Evolutionary conservation across 169 alveolate species (phyloP).

Genomic region (Plasmodium billcollinsi): DNA sequence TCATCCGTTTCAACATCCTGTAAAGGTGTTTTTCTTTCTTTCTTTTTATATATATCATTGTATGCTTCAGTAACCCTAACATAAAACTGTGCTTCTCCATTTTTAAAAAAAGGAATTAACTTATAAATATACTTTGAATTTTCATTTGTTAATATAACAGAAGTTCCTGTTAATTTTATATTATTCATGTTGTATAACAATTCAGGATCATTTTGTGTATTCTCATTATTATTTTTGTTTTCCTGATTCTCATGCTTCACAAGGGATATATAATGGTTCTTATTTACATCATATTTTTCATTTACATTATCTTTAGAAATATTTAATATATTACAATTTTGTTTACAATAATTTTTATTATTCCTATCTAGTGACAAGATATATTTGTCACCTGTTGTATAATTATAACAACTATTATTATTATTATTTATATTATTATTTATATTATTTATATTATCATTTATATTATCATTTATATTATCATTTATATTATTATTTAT

Average conservation of each 20-base stretch:
- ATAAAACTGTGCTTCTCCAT: constrained; percentile 69
- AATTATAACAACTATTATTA: too few relatives aligned
- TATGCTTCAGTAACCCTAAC: constrained; percentile 8
- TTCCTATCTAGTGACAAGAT: not conserved
- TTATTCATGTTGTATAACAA: constrained; percentile 22
- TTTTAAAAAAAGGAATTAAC: constrained; percentile 61
- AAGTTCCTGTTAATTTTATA: constrained; percentile 57
- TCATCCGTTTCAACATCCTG: not conserved
- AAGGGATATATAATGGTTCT: not conserved
- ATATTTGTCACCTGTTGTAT: too few relatives aligned
- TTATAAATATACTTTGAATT: constrained; percentile 62
- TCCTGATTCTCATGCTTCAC: not conserved
- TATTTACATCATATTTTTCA: not conserved
- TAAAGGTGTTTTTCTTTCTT: not conserved
- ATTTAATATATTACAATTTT: constrained; percentile 1
- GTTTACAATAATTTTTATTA: not conserved
- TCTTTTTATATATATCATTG: not conserved
- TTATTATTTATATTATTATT: too few relatives aligned
- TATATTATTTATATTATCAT: too few relatives aligned
- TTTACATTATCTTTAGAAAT: not conserved
- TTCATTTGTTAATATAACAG: constrained; percentile 43
- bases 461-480: too few relatives aligned
- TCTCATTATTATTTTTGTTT: not conserved
- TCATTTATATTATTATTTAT: too few relatives aligned
- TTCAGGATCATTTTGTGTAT: constrained; percentile 1